phyloP scores from a whole-genome alignment of 2,329 filamentous ascomycete genomes.

The Whalleya microplaca region DNA sequence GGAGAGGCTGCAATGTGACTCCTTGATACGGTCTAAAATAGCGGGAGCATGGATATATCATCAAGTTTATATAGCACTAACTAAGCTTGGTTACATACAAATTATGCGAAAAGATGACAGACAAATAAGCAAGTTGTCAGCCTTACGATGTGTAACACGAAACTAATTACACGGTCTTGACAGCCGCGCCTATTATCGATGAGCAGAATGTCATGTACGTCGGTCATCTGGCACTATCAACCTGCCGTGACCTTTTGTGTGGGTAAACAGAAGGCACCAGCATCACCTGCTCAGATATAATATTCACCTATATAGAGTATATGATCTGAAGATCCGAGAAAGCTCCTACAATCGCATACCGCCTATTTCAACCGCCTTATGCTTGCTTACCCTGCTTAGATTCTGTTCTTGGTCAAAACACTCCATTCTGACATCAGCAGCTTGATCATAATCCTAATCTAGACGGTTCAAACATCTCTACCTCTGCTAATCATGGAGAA shows the following conservation, averaged over 20 bases:
- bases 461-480: conserved; percentile 2
- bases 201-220: conserved; percentile 3
- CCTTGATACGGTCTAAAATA: too few species aligned
- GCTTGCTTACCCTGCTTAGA: background rate
- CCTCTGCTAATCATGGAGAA: conserved; percentile 3
- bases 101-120: conserved; percentile 6
- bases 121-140: conserved; percentile 11
- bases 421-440: conserved; percentile 17
- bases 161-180: conserved; percentile 2
- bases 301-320: too few species aligned
- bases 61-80: conserved; percentile 2
- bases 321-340: background rate
- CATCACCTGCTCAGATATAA: too few species aligned
- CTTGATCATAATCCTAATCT: background rate
- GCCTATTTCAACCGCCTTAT: background rate
- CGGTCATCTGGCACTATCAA: conserved; percentile 13
- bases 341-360: background rate
- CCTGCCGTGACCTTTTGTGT: conserved; percentile 3
- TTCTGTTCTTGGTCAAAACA: too few species aligned
- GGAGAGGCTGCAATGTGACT: too few species aligned
- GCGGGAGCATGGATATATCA: too few species aligned
- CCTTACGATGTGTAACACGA: conserved; percentile 23
- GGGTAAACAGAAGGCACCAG: conserved; percentile 8
- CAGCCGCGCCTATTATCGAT: conserved; percentile 10
- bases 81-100: conserved; percentile 19